Evolutionary conservation across 805 yeast genomes (phyloP), one percentile per base, ranked within the genome.

Genomic region (Candida sakaeoensis): DNA sequence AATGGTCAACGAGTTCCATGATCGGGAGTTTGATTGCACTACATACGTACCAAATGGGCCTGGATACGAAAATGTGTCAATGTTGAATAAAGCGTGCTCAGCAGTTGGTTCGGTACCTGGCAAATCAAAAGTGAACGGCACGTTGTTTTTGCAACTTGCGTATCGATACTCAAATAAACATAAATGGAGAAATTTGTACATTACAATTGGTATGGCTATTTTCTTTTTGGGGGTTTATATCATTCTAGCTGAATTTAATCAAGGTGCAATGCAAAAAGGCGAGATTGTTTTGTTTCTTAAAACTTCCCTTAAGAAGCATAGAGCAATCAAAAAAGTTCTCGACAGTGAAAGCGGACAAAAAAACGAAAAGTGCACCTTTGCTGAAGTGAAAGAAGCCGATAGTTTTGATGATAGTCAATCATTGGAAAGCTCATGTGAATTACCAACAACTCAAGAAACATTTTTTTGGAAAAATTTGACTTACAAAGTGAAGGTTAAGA

Each of bases 171-270:
- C 53, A 14, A 77, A 71, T 52, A 45, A 58, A 16, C 85, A 87
- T 58, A 70, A 75, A 36, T 87, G 95, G 95, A 78, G 95, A 65
- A 84, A 86, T 57, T 70, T 82, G 41, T 95, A 88, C 53, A 76
- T 82, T 41, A 43, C 75, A 43, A 53, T 78, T 52, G 85, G 74
- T 2, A 80, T 70, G 51, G 56, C 68, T 39, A 44, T 66, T 3
- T 71, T 72, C 42, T 70, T 70, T 55, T 46, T 72, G 40, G 39
- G 47, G 24, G 46, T 60, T 15, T 62, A 65, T 52, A 51, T 64
- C 24, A 42, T 49, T 2, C 54, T 65, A 45, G 59, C 64, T 37
- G 70, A 65, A 48, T 49, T 43, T 35, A 65, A 65, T 53, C 62
- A 64, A 47, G 71, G 70, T 47, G 65, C 71, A 9, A 65, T 62